Percentiles rank a stretch among this genome's conserved stretches.
Evolutionary conservation across 2,329 filamentous ascomycete species (phyloP).

Genomic region (Diaporthe capsici): DNA sequence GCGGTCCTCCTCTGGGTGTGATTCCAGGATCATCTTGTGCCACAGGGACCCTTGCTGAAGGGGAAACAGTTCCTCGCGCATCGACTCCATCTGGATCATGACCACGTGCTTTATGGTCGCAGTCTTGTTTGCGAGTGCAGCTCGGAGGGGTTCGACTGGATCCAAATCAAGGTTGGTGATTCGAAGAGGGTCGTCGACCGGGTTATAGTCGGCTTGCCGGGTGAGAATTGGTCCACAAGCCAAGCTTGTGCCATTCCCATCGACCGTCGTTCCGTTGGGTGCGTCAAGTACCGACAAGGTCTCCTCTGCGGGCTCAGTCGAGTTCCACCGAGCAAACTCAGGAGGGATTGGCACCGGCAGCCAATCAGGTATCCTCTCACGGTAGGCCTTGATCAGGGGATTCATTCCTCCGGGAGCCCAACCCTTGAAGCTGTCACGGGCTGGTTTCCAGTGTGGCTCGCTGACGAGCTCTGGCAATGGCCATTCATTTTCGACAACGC

Average conservation of each 20-base stretch:
- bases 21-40: conserved; percentile 52
- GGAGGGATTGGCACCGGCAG: conserved; percentile 46
- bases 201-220: conserved; percentile 49
- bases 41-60: conserved; percentile 57
- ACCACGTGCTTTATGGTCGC: conserved; percentile 60
- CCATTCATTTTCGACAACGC: neutral
- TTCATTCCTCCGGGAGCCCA: conserved; percentile 50
- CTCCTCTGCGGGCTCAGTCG: conserved; percentile 38
- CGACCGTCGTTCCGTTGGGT: conserved; percentile 13
- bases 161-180: conserved; percentile 56
- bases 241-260: conserved; percentile 14
- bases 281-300: conserved; percentile 38
- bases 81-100: conserved; percentile 61
- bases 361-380: conserved; percentile 48
- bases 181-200: conserved; percentile 55
- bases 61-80: conserved; percentile 61
- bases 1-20: conserved; percentile 53
- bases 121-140: conserved; percentile 44
- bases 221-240: conserved; percentile 19
- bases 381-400: conserved; percentile 46
- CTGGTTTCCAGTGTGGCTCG: conserved; percentile 46
- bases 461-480: conserved; percentile 49
- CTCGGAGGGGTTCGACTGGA: conserved; percentile 48
- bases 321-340: conserved; percentile 51
- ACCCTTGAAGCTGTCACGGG: conserved; percentile 50